Evolutionary conservation across 352 stramenopile species (phyloP), one percentile per base, ranked within the genome.

Genomic region (Phytophthora sp.): DNA sequence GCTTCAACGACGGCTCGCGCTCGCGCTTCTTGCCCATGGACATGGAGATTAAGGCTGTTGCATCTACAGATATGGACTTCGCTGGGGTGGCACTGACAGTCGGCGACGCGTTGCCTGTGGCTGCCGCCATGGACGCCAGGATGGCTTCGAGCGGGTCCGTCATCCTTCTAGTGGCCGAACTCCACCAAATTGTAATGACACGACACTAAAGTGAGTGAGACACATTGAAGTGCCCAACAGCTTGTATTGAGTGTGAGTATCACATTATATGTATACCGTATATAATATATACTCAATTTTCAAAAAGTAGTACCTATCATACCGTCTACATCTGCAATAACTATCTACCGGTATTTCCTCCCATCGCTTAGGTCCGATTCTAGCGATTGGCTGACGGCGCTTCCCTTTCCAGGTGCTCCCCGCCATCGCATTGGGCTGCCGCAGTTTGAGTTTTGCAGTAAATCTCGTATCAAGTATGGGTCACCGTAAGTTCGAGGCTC

Each of bases 401-500:
- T 66, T 62, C 15, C 18, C n/a, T 13, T 41, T n/a, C n/a, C n/a
- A n/a, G n/a, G n/a, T n/a, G n/a, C n/a, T n/a, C n/a, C n/a, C n/a
- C n/a, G n/a, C 13, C 30, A 11, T 46, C 38, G 24, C 23, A 16
- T 35, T 26, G 18, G n/a, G 15, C 26, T 30, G 30, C 15, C 4
- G 24, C 74, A 92, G 69, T 92, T 83, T 83, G 82, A 90, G 84
- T 91, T 94, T 90, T 88, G 84, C 84, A 94, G 84, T 87, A 88
- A 71, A 79, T 89, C 73, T 79, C 72, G 75, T 77, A 86, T 59
- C 54, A 70, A 77, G 13, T 68, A 99, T 99, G 97, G 98, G 95
- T 87, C 97, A 99, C 89, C 93, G 97, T 83, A 99, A 99, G 88
- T 99, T 98, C 74, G 96, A 99, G 84, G 93, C 91, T 42, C 97